Percentiles rank a stretch among this genome's conserved stretches.
These are phyloP conservation scores for Lolium perenne DNA, from an alignment of 176 grass and related monocot species.

Conservation along the genomic window DNA sequence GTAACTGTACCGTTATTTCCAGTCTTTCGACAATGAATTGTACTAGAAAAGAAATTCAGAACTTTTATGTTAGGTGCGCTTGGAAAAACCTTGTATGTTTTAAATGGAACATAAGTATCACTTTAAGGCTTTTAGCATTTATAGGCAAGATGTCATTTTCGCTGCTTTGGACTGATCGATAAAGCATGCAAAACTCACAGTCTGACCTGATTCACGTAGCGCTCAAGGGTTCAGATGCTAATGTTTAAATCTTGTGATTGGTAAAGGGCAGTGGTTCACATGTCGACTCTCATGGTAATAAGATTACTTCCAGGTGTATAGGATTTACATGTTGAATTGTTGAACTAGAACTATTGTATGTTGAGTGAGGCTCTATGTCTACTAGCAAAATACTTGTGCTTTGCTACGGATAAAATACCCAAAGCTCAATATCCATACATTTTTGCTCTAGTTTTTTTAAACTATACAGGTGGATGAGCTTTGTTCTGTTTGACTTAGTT, in stretches of 20 bases:
- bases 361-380: conserved; percentile 4
- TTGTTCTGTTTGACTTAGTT: neutral
- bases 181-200: conserved; percentile 2
- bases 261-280: neutral
- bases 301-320: conserved; percentile 8
- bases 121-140: conserved; percentile 35
- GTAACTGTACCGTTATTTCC: neutral
- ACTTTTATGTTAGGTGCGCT: neutral
- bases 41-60: conserved; percentile 2
- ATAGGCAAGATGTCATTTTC: conserved; percentile 20
- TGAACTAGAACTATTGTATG: conserved; percentile 23
- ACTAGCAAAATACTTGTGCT: neutral
- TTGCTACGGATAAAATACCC: neutral
- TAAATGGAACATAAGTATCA: neutral
- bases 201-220: conserved; percentile 17
- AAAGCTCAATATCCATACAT: neutral
- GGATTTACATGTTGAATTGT: conserved; percentile 17
- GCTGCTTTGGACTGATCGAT: conserved; percentile 33
- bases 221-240: conserved; percentile 2
- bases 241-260: conserved; percentile 33
- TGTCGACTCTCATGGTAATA: neutral
- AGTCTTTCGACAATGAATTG: neutral
- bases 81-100: neutral
- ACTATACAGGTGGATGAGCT: neutral
- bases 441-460: neutral